phyloP scores from a whole-genome alignment of 768 basidiomycete species.

The Sporobolomyces phaffii region DNA sequence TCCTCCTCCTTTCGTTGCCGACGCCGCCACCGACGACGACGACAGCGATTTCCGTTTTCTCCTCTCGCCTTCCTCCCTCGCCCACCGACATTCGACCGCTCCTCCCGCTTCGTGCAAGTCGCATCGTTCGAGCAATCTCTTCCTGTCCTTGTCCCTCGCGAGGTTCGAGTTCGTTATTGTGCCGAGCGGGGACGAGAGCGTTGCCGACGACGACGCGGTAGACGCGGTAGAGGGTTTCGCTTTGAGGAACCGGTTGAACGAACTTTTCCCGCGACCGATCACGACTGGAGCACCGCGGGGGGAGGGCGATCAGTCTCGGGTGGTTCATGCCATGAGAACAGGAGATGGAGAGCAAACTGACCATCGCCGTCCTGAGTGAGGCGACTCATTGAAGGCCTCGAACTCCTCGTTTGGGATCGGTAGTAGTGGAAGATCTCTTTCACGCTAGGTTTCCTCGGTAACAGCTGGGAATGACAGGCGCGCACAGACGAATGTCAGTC shows the following conservation, averaged over 20 bases:
- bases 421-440: constrained; percentile 39
- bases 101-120: constrained; percentile 8
- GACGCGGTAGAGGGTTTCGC: not conserved
- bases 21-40: constrained; percentile 2
- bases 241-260: constrained; percentile 25
- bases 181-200: not conserved
- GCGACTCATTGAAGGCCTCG: constrained; percentile 34
- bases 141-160: not conserved
- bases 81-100: constrained; percentile 17
- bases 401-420: constrained; percentile 14
- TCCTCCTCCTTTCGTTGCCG: not conserved
- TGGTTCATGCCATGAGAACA: no score
- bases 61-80: constrained; percentile 5
- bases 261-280: constrained; percentile 30
- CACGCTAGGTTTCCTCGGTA: constrained; percentile 38
- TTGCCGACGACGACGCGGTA: not conserved
- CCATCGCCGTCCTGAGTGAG: constrained; percentile 42
- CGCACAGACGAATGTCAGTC: no score
- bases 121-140: not conserved
- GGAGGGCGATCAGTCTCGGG: no score
- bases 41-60: constrained; percentile 4
- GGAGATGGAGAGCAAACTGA: not conserved
- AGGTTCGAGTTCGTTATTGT: not conserved
- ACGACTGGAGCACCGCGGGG: constrained; percentile 30
- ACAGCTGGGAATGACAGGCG: constrained; percentile 23